Conservation (phyloP, 495 filamentous ascomycete genomes). For the Aspergillus funiculosus region DNA sequence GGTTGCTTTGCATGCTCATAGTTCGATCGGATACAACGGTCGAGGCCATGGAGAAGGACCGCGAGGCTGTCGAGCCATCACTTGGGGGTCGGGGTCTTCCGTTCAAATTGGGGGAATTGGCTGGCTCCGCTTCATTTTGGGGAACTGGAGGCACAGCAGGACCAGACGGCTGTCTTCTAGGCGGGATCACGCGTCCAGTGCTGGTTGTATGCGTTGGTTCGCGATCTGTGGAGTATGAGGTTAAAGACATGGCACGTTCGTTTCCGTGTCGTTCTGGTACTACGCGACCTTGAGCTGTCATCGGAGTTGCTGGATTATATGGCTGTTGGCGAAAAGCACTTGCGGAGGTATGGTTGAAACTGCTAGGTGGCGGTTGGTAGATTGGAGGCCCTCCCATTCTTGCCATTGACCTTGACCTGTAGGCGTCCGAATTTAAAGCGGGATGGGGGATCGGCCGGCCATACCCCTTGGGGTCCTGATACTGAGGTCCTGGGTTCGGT, state of each 20-base stretch:
- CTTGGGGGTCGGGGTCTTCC: slow-evolving; percentile 35
- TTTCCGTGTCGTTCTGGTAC: slow-evolving; percentile 83
- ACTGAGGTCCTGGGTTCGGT: slow-evolving; percentile 53
- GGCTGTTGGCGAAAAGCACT: slow-evolving; percentile 71
- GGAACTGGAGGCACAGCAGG: slow-evolving; percentile 24
- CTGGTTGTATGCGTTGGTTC: slow-evolving; percentile 75
- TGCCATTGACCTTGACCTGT: slow-evolving; percentile 89
- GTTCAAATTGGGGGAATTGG: slow-evolving; percentile 23
- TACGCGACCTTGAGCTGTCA: slow-evolving; percentile 83
- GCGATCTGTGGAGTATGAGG: slow-evolving; percentile 69
- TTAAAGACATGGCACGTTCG: slow-evolving; percentile 94
- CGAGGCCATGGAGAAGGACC: slow-evolving; percentile 88
- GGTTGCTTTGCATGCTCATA: slow-evolving; percentile 43
- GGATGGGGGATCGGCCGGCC: slow-evolving; percentile 52
- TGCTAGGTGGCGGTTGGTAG: slow-evolving; percentile 59
- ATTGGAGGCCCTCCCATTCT: slow-evolving; percentile 58
- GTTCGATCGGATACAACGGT: slow-evolving; percentile 54
- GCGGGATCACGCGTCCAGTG: slow-evolving; percentile 84
- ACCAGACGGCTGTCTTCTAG: slow-evolving; percentile 52
- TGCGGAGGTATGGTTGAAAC: slow-evolving; percentile 61
- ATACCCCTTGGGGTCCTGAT: slow-evolving; percentile 44
- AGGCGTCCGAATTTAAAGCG: slow-evolving; percentile 76
- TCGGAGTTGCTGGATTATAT: slow-evolving; percentile 56
- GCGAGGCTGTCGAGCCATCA: slow-evolving; percentile 41
- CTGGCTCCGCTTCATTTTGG: slow-evolving; percentile 25